Base-by-base conservation (phyloP, 2,329 filamentous ascomycete species). In the Pseudogymnoascus sp. region DNA sequence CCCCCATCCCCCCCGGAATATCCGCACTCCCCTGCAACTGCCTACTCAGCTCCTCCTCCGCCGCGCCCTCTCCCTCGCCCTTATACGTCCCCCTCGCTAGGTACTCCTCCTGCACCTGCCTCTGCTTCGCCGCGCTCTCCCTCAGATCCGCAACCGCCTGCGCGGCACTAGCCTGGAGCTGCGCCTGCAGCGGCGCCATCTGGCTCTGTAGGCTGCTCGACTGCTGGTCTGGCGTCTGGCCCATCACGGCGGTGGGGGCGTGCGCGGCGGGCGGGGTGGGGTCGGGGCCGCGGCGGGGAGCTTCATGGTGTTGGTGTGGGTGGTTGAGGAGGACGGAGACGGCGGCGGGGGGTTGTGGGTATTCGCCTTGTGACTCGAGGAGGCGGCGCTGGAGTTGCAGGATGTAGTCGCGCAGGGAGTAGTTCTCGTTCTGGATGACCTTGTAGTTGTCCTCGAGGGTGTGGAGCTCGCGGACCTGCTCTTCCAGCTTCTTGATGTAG, bases 401-500 rank as follows among this genome's bases (percentile, higher is more conserved):
- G 68, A 97, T 89, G 77, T 98, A 98, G 74, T 97, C 92, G 69
- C 93, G 88, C 43, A 99, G 81, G 66, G 90, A 86, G 73, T 93
- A 95, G 77, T 97, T 96, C 75, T 99, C 93, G 28, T 85, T 81
- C 73, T 96, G 91, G 26, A 96, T 78, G n/a, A 82, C 79, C 75
- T 96, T 95, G 76, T 85, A 91, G 63, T 84, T 85, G 66, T 89
- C 84, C 68, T 92, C 89, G 76, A 96, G 84, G 16, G 86, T 82
- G 69, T 85, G 83, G 68, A 86, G 90, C 31, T 95, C 90, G 71
- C 91, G 88, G 61, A 97, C 91, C 74, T 98, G 91, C 73, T 95
- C 89, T 77, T 99, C 95, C 6, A 99, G 84, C 75, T 96, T 96
- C 80, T 96, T 96, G 76, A 99, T 99, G 75, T 99, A 97, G 53